A percentile compares a stretch with the other conserved stretches of the same genome.
phyloP scores from a whole-genome alignment of 2,329 filamentous ascomycete genomes.

The Pseudomassariella vexata region DNA sequence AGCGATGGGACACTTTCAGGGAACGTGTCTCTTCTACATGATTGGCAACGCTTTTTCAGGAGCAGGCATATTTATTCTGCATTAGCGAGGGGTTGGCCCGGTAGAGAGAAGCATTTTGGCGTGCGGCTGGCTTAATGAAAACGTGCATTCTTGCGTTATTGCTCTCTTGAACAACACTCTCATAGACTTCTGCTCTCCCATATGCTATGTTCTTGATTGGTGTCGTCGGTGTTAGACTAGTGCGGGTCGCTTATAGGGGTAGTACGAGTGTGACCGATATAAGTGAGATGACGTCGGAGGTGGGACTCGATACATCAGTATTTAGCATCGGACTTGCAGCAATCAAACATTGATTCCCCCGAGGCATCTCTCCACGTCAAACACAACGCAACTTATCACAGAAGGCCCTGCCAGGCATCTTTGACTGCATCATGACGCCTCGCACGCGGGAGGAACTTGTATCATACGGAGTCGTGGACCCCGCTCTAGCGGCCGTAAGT shows the following conservation, averaged over 20 bases:
- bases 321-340: too few relatives aligned
- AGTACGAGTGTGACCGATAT: too few relatives aligned
- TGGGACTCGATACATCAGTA: too few relatives aligned
- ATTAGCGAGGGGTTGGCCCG: conserved; percentile 1
- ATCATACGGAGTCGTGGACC: conserved; percentile 15
- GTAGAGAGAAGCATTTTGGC: conserved; percentile 1
- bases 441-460: conserved; percentile 15
- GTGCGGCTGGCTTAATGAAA: neutral
- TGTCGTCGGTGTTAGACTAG: too few relatives aligned
- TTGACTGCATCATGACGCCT: conserved; percentile 13
- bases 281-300: neutral
- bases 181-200: too few relatives aligned
- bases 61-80: neutral
- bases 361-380: too few relatives aligned
- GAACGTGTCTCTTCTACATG: neutral
- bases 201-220: too few relatives aligned
- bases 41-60: conserved; percentile 4
- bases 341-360: too few relatives aligned
- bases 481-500: conserved; percentile 14
- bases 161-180: neutral
- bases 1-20: too few relatives aligned
- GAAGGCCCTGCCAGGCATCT: too few relatives aligned
- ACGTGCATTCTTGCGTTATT: neutral
- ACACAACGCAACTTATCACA: neutral
- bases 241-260: too few relatives aligned